Percentiles rank a stretch among this genome's conserved stretches.
Conservation (phyloP, 257 asterid genomes). For the Paulownia fortunei region DNA sequence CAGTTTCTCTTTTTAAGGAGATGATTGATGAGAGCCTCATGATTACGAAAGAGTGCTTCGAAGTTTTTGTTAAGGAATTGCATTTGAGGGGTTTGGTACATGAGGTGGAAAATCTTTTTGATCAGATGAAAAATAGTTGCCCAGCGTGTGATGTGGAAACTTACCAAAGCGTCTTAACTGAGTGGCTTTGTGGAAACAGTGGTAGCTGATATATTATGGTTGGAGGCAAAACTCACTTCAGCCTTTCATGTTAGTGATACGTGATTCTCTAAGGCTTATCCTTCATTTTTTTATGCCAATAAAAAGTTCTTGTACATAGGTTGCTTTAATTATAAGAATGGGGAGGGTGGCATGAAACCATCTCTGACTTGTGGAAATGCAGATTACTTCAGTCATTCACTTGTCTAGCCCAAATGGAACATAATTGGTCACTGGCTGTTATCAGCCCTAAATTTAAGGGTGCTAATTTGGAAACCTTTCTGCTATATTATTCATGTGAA, state of each 20-base stretch:
- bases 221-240: not conserved
- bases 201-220: not conserved
- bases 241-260: not conserved
- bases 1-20: slow-evolving; percentile 38
- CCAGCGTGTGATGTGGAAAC: slow-evolving; percentile 14
- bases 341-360: slow-evolving; percentile 40
- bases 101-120: slow-evolving; percentile 45
- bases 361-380: slow-evolving; percentile 38
- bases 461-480: not conserved
- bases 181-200: slow-evolving; percentile 8
- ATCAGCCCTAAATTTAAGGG: slow-evolving; percentile 7
- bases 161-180: slow-evolving; percentile 42
- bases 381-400: slow-evolving; percentile 40
- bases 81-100: slow-evolving; percentile 35
- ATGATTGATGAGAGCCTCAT: slow-evolving; percentile 43
- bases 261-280: not conserved
- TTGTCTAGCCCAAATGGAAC: slow-evolving; percentile 53
- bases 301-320: slow-evolving; percentile 33
- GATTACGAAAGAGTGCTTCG: slow-evolving; percentile 46
- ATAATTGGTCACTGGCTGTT: slow-evolving; percentile 55
- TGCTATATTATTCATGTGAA: not conserved
- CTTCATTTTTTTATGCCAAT: not conserved
- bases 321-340: slow-evolving; percentile 32
- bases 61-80: slow-evolving; percentile 38
- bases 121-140: slow-evolving; percentile 36